phyloP scores from a whole-genome alignment of 768 basidiomycete genomes.

The Amanita molliuscula region DNA sequence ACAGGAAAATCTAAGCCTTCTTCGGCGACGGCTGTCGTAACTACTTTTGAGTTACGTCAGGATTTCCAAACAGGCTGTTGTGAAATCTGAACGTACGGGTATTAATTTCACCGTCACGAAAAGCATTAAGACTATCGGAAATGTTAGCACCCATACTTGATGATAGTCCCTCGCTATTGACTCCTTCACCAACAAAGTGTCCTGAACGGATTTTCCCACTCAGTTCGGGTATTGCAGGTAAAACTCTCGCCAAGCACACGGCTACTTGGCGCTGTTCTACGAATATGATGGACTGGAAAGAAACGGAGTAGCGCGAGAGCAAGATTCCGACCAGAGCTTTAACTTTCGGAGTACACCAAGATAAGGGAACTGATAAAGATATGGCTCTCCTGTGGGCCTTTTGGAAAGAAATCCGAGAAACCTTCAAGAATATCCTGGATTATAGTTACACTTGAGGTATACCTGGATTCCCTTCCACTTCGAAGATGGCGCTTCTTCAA shows the following conservation, averaged over 20 bases:
- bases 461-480: slow-evolving; percentile 7
- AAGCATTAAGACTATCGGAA: slow-evolving; percentile 51
- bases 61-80: background rate
- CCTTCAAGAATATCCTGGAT: slow-evolving; percentile 32
- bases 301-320: slow-evolving; percentile 35
- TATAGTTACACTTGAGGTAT: slow-evolving; percentile 16
- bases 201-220: slow-evolving; percentile 47
- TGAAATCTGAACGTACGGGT: slow-evolving; percentile 38
- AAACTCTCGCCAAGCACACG: slow-evolving; percentile 50
- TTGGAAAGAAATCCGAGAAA: slow-evolving; percentile 36
- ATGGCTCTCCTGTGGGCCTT: slow-evolving; percentile 21
- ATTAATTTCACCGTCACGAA: slow-evolving; percentile 57
- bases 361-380: slow-evolving; percentile 33
- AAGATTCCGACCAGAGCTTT: slow-evolving; percentile 52
- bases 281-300: slow-evolving; percentile 79
- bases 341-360: slow-evolving; percentile 71
- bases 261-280: slow-evolving; percentile 82
- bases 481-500: slow-evolving; percentile 11
- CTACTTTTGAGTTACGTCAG: slow-evolving; percentile 29
- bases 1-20: slow-evolving; percentile 89
- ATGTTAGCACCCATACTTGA: slow-evolving; percentile 33
- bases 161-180: slow-evolving; percentile 29
- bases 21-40: slow-evolving; percentile 84
- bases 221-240: slow-evolving; percentile 51
- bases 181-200: slow-evolving; percentile 65